Evolutionary conservation across 2,329 filamentous ascomycete species (phyloP).

Genomic region (Aureobasidium sp.): DNA sequence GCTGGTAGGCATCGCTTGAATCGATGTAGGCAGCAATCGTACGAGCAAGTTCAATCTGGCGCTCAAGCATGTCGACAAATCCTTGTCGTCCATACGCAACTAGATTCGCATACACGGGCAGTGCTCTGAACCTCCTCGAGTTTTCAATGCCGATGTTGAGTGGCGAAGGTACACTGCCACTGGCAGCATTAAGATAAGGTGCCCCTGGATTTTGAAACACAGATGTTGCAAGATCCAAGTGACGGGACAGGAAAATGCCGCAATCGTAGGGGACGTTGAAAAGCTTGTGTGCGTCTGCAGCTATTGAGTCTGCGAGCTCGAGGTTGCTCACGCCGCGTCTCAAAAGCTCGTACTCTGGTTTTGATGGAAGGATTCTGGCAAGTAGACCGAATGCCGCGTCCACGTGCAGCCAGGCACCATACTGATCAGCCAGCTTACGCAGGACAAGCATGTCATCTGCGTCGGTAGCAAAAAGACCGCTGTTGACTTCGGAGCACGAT

Average conservation of each 20-base stretch:
- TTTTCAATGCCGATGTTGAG: conserved; percentile 86
- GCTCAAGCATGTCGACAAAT: conserved; percentile 60
- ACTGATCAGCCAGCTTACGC: conserved; percentile 61
- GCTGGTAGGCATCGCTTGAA: conserved; percentile 55
- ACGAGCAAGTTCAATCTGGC: conserved; percentile 66
- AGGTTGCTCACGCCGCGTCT: conserved; percentile 52
- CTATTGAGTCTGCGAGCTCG: conserved; percentile 79
- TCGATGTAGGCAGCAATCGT: conserved; percentile 57
- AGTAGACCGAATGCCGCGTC: conserved; percentile 91
- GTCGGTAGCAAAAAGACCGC: conserved; percentile 66
- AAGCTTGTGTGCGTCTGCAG: conserved; percentile 83
- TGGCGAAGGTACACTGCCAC: conserved; percentile 60
- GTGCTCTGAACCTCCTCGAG: conserved; percentile 78
- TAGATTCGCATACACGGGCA: conserved; percentile 81
- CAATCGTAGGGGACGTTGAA: conserved; percentile 93
- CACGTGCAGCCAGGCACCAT: conserved; percentile 80
- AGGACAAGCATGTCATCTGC: conserved; percentile 54
- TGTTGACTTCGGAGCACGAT: conserved; percentile 88
- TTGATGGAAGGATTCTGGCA: conserved; percentile 55
- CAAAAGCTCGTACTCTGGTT: conserved; percentile 50
- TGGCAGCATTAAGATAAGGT: conserved; percentile 58
- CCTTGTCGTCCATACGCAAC: conserved; percentile 65
- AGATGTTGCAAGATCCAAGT: conserved; percentile 49
- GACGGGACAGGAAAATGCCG: conserved; percentile 76
- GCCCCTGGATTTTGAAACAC: conserved; percentile 82